Evolutionary conservation across 257 asterid genomes (phyloP), one percentile per base, ranked within the genome.

Genomic region (Plantago ovata): DNA sequence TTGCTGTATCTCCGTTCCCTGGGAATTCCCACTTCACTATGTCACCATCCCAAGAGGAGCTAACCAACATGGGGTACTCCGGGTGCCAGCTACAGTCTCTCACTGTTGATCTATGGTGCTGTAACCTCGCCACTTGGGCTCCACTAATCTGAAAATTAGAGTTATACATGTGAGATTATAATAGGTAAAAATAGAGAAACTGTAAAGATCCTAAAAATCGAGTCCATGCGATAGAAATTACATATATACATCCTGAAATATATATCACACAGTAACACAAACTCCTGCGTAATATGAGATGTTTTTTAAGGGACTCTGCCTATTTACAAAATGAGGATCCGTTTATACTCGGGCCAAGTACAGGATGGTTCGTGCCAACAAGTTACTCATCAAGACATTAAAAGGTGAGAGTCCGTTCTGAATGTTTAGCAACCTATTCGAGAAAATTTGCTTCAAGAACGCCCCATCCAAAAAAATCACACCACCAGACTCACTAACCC

Each of bases 11-110:
- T 28, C 64, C 78, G 2, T 68, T 72, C 22, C 83, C 92, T 0
- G 73, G 80, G 61, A 77, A 72, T 61, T 89, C 93, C 97, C 95
- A 89, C 77, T 79, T 89, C 54, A 78, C 90, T 5, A 87, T 11
- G 28, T 86, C 86, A 21, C 97, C 95, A 18, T 86, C 95, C 94
- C 95, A 85, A 15, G 95, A 89, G 28, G 95, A 86, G 86, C 94
- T 87, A 38, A 89, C 87, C 14, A 89, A 81, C 82, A 79, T 79
- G 16, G 95, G 95, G 49, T 80, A 86, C 32, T 10, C 60, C 0
- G 97, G 97, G 71, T 89, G 94, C 97, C 97, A 86, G 63, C 86
- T 84, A 38, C 94, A 87, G 72, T 87, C 96, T 56, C 96, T 74
- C 44, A 87, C 84, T 1, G 88, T 76, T 16, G 89, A 72, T 48